phyloP scores from a whole-genome alignment of 441 rosid genomes.

The Croton setiger region DNA sequence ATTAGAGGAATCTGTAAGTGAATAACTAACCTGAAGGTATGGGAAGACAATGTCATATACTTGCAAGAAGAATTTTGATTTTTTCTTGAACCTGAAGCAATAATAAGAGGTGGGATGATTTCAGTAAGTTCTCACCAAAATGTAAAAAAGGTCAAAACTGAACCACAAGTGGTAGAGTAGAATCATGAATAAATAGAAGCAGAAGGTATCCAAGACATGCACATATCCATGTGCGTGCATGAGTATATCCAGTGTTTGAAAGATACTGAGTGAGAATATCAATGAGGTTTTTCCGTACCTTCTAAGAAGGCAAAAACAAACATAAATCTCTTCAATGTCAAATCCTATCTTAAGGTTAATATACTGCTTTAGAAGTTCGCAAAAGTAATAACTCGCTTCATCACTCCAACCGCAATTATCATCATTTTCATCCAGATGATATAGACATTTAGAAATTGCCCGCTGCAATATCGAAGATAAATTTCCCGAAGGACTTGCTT shows the following conservation, averaged over 20 bases:
- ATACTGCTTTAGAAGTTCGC: slow-evolving; percentile 70
- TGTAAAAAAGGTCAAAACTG: background rate
- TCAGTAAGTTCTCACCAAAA: background rate
- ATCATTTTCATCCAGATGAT: slow-evolving; percentile 34
- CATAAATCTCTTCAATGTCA: slow-evolving; percentile 80
- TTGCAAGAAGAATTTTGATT: slow-evolving; percentile 48
- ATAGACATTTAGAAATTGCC: slow-evolving; percentile 33
- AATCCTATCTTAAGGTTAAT: slow-evolving; percentile 57
- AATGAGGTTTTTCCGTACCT: slow-evolving; percentile 42
- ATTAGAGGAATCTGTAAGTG: background rate
- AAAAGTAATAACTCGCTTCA: slow-evolving; percentile 44
- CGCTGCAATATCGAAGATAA: slow-evolving; percentile 60
- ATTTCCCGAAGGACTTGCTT: slow-evolving; percentile 38
- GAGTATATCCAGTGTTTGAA: background rate
- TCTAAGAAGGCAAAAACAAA: slow-evolving; percentile 67
- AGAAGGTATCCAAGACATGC: slow-evolving; percentile 3
- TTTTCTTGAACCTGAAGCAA: slow-evolving; percentile 52
- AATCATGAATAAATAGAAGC: background rate
- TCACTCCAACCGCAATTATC: slow-evolving; percentile 44
- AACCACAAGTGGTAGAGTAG: background rate
- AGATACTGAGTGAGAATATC: slow-evolving; percentile 1
- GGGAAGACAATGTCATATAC: slow-evolving; percentile 48
- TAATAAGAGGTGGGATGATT: slow-evolving; percentile 10
- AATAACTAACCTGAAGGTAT: slow-evolving; percentile 59
- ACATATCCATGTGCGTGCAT: background rate